phyloP scores from a whole-genome alignment of 129 eudicot species.

The Flaveria robusta region DNA sequence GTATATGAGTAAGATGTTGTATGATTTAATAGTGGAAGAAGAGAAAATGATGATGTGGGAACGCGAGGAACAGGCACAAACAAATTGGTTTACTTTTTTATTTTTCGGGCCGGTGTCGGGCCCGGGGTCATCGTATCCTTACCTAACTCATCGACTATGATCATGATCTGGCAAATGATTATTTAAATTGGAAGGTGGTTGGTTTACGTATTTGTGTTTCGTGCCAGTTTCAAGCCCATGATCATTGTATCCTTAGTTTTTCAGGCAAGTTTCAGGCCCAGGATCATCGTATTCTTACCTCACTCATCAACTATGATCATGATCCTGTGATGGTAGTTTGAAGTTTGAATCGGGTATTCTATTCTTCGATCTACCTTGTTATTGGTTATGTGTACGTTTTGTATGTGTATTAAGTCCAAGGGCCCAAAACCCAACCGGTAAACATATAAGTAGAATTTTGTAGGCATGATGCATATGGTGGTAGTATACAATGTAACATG shows the following conservation, averaged over 20 bases:
- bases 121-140: conserved; percentile 45
- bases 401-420: conserved; percentile 16
- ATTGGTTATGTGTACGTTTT: neutral
- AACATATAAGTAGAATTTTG: conserved; percentile 27
- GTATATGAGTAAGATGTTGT: conserved; percentile 71
- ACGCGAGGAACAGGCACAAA: conserved; percentile 40
- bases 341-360: conserved; percentile 4
- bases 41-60: conserved; percentile 50
- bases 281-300: conserved; percentile 47
- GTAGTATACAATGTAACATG: conserved; percentile 29
- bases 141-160: conserved; percentile 75
- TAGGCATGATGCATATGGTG: conserved; percentile 20
- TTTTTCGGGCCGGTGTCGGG: conserved; percentile 50
- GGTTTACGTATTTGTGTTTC: conserved; percentile 64
- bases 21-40: conserved; percentile 59
- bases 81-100: conserved; percentile 65
- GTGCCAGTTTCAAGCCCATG: conserved; percentile 37
- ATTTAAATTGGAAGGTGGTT: conserved; percentile 38
- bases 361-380: conserved; percentile 16
- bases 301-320: conserved; percentile 57
- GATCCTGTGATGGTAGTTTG: conserved; percentile 19
- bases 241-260: conserved; percentile 53
- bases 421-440: conserved; percentile 21
- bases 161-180: conserved; percentile 17
- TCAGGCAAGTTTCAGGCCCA: conserved; percentile 36